Conservation (phyloP, 192 early-diverging fungal species). For the Spinellus fusiger region DNA sequence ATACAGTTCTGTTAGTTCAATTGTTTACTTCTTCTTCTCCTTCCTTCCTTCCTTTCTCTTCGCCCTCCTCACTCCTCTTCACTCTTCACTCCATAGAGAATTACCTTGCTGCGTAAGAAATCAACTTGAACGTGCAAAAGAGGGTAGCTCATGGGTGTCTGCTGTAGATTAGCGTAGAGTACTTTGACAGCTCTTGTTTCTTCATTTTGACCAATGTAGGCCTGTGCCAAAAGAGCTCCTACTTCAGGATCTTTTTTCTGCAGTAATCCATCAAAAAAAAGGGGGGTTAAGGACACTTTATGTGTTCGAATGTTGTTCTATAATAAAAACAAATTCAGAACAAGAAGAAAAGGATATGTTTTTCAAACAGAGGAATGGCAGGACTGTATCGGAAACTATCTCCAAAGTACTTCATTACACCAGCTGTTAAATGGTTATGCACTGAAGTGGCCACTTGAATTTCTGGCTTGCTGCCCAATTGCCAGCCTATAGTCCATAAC, state of each 20-base stretch:
- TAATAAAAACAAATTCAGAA: constrained; percentile 1
- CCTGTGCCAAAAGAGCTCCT: constrained; percentile 76
- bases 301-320: neutral
- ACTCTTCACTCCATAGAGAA: neutral
- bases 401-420: constrained; percentile 84
- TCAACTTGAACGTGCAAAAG: constrained; percentile 87
- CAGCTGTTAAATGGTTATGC: constrained; percentile 86
- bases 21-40: no score
- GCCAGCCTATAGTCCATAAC: constrained; percentile 58
- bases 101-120: constrained; percentile 76
- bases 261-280: constrained; percentile 30
- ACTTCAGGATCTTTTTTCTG: constrained; percentile 83
- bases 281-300: constrained; percentile 26
- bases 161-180: constrained; percentile 77
- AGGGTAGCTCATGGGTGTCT: constrained; percentile 74
- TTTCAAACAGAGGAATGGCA: constrained; percentile 80
- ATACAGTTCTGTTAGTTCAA: neutral
- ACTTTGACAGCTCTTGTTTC: constrained; percentile 91
- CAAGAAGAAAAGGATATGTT: constrained; percentile 28
- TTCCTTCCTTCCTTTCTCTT: neutral
- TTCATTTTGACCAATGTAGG: constrained; percentile 77
- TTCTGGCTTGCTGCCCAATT: constrained; percentile 87
- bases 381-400: constrained; percentile 75
- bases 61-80: neutral
- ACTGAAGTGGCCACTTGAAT: constrained; percentile 90